These are phyloP conservation scores for Gossypium turneri DNA, from an alignment of 345 rosid species.

Conservation along the genomic window DNA sequence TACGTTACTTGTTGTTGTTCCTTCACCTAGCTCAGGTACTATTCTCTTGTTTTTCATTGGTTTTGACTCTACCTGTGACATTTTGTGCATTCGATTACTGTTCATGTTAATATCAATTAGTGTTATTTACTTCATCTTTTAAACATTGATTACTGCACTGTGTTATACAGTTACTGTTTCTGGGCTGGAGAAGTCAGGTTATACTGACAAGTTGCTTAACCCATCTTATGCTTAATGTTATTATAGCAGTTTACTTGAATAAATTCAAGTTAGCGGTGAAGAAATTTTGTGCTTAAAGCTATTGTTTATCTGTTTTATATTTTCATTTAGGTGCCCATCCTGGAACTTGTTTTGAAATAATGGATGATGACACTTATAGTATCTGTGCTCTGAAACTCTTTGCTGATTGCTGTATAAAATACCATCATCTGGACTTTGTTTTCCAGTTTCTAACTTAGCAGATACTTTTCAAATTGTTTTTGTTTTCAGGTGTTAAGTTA, in stretches of 20 bases:
- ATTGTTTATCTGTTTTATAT: too few relatives aligned
- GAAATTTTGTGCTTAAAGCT: too few relatives aligned
- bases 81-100: not conserved
- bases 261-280: too few relatives aligned
- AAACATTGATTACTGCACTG: not conserved
- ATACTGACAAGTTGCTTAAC: too few relatives aligned
- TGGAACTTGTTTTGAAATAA: not conserved
- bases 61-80: not conserved
- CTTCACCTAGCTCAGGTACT: slow-evolving; percentile 67
- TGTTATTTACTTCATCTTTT: not conserved
- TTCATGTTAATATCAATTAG: not conserved
- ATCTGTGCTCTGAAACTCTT: not conserved
- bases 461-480: not conserved
- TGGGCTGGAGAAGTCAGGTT: too few relatives aligned
- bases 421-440: not conserved
- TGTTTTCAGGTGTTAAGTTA: slow-evolving; percentile 11
- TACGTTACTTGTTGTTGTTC: slow-evolving; percentile 79
- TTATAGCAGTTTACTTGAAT: too few relatives aligned
- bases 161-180: too few relatives aligned
- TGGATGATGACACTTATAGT: not conserved
- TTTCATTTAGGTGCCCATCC: too few relatives aligned
- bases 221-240: too few relatives aligned
- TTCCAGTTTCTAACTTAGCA: not conserved
- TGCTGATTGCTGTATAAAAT: not conserved
- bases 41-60: slow-evolving; percentile 10